Evolutionary conservation across 345 rosid genomes (phyloP), one percentile per base, ranked within the genome.

Genomic region (Citrus australasica): DNA sequence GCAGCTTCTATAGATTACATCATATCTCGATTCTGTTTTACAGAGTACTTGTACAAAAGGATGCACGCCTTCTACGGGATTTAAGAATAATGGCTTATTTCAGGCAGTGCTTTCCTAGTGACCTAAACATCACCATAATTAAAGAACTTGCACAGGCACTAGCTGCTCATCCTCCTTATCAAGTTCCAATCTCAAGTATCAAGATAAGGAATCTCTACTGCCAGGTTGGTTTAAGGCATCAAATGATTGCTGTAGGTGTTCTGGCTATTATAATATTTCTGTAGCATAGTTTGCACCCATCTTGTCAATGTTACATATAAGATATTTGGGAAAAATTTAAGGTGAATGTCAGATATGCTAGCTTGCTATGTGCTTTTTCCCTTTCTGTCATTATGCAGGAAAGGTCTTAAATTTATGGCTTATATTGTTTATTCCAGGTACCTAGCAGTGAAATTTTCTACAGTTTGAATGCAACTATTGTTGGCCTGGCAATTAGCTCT

Each of bases 61-160:
- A 92, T 79, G 89, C 92, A 75, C 87, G 77, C n/a, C 85, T 87
- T 85, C 28, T 92, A 84, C 92, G 98, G 78, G 99, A 96, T 82
- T 75, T 88, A 28, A 82, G 97, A 71, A 77, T 94, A 73, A 85
- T 88, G 83, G 94, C 97, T 74, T 96, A 96, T 85, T 94, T 96
- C 83, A 90, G 89, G 84, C 97, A 92, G 80, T 92, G 97, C 85
- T 86, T 96, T 76, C 86, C 89, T 11, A 87, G 87, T 78, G 81
- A 84, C 85, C 82, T 84, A 78, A 89, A 84, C 60, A 87, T 92
- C 46, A 84, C 87, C 74, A 90, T 89, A 35, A 92, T 88, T 77
- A 96, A 90, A 92, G 97, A 92, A 80, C 92, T 96, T 64, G 91
- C 98, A 28, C 83, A 84, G 80, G 97, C 97, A 74, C 86, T 96